Conservation (phyloP, 352 stramenopile genomes). For the Phytophthora niederhauseri region DNA sequence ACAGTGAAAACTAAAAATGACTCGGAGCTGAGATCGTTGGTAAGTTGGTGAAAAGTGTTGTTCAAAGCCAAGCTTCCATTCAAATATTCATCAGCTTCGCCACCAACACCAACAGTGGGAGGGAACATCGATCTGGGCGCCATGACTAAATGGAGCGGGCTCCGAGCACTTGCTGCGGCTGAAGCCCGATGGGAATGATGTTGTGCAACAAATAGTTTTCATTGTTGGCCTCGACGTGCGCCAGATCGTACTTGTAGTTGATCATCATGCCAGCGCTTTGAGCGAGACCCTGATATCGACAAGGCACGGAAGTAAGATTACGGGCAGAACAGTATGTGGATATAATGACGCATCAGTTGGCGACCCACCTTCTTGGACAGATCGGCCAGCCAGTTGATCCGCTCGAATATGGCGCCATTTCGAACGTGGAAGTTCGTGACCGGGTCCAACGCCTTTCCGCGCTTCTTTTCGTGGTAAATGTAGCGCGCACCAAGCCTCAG, state of each 20-base stretch:
- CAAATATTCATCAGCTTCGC: background rate
- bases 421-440: conserved; percentile 89
- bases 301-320: background rate
- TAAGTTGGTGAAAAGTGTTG: background rate
- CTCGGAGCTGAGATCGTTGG: background rate
- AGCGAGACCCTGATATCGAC: conserved; percentile 49
- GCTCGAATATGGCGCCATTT: conserved; percentile 87
- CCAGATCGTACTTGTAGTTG: conserved; percentile 89
- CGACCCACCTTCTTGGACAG: conserved; percentile 68
- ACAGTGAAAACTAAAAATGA: conserved; percentile 19
- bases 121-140: background rate
- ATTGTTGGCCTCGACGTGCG: conserved; percentile 78
- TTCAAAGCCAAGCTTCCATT: conserved; percentile 4
- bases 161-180: conserved; percentile 61
- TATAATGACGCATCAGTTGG: background rate
- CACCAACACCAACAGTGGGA: background rate
- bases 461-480: conserved; percentile 85
- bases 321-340: background rate
- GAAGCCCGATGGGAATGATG: conserved; percentile 71
- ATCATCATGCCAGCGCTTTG: conserved; percentile 87
- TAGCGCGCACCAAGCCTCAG: conserved; percentile 70
- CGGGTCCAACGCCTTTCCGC: conserved; percentile 78
- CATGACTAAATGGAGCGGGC: conserved; percentile 23
- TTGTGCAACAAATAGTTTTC: conserved; percentile 86
- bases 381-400: conserved; percentile 86